These are phyloP conservation scores for Rhodotorula glutinis DNA, from an alignment of 1,284 basidiomycete genomes.

Conservation along the genomic window DNA sequence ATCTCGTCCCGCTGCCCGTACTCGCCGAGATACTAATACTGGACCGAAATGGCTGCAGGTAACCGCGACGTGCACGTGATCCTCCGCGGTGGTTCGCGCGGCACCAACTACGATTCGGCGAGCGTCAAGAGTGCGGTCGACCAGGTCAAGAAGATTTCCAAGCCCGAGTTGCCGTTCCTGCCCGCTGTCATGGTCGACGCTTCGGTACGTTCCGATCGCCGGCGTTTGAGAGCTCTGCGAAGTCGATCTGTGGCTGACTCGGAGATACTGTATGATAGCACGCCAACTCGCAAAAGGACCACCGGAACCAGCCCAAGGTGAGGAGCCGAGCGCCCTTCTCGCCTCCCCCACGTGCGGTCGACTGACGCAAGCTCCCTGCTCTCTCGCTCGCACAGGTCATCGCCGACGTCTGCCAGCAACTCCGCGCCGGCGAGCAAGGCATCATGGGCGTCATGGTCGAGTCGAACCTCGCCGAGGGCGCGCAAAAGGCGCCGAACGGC, in stretches of 20 bases:
- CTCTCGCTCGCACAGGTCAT: conserved; percentile 53
- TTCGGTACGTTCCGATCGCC: conserved; percentile 14
- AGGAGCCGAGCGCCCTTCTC: not conserved
- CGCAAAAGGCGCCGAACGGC: conserved; percentile 71
- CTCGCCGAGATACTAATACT: too few species aligned
- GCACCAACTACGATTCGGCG: conserved; percentile 78
- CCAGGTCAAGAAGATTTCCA: conserved; percentile 64
- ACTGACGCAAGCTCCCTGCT: too few species aligned
- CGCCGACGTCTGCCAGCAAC: conserved; percentile 70
- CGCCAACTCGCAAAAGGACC: conserved; percentile 89
- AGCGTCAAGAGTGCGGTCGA: conserved; percentile 68
- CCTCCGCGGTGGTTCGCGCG: conserved; percentile 80
- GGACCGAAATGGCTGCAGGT: conserved; percentile 13
- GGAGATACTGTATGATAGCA: conserved; percentile 45
- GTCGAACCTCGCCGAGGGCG: conserved; percentile 81
- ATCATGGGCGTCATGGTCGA: conserved; percentile 98
- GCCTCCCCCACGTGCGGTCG: too few species aligned
- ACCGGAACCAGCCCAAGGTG: conserved; percentile 79
- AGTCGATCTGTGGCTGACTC: too few species aligned
- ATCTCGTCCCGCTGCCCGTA: too few species aligned
- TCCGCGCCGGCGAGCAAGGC: conserved; percentile 67
- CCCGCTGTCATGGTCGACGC: conserved; percentile 42
- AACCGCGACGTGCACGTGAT: conserved; percentile 83
- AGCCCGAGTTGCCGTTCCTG: conserved; percentile 29
- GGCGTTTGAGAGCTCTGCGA: too few species aligned